Evolutionary conservation across 225 moss, liverwort and hornwort species (phyloP), one percentile per base, ranked within the genome.

Genomic region (Polytrichum commune): DNA sequence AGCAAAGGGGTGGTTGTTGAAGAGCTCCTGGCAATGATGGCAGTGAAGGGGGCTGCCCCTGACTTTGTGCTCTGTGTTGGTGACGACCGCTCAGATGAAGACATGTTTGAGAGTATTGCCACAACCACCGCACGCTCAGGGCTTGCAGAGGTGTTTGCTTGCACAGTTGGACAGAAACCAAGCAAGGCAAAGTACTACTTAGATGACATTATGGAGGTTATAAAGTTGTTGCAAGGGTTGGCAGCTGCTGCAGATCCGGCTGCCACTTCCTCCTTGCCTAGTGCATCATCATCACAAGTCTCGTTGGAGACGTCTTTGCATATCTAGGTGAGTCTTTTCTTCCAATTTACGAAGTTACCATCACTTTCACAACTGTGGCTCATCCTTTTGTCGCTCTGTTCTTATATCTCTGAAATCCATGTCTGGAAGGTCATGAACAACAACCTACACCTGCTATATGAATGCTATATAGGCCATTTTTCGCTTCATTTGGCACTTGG

Each of bases 1-100:
- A 95, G 95, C 73, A 95, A 95, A 80, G 95, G 95, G 53, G 82
- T 91, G 61, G 82, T 95, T 27, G 95, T 93, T 28, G 95, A 91
- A 79, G 82, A 86, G 71, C 89, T 95, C 19, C 80, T 95, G 67
- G 84, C 95, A 29, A 75, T 81, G 72, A 91, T 95, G 95, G 88
- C 93, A 56, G 77, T 83, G 28, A 79, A 84, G 53, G 84, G 76
- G 60, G 62, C 86, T 55, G 89, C 90, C 56, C 81, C 93, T 27
- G 93, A 95, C 79, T 91, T 95, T 77, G 89, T 95, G 29, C 72
- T 95, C 35, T 88, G 88, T 64, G 80, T 88, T 29, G 88, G 88
- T 64, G 88, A 88, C 27, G 88, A 88, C 72, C 84, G 88, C 30
- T 88, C 88, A 9, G 88, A 88, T 33, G 88, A 88, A 67, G 88